Evolutionary conservation across 2,329 filamentous ascomycete species (phyloP).

Genomic region (Stemphylium beticola): DNA sequence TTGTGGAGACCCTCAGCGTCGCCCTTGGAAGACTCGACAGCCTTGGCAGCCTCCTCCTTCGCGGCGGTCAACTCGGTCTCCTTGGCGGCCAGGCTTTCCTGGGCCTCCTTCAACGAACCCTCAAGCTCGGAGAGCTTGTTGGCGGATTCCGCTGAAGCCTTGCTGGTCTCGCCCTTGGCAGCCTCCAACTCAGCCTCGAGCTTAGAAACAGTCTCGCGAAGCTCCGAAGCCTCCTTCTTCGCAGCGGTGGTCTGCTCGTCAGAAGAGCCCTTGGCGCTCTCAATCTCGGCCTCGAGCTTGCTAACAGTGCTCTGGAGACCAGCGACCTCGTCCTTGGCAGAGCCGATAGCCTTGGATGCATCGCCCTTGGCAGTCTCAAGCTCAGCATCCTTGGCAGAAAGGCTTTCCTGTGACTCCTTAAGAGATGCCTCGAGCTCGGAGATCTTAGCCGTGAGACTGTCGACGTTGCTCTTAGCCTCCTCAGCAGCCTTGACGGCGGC

Average conservation of each 20-base stretch:
- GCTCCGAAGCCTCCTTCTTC: constrained; percentile 20
- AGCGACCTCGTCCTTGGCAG: constrained; percentile 31
- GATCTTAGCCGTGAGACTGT: constrained; percentile 31
- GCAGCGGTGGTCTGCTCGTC: constrained; percentile 18
- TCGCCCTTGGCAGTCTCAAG: constrained; percentile 23
- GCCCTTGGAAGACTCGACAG: constrained; percentile 24
- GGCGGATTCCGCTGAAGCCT: constrained; percentile 26
- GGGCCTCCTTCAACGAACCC: constrained; percentile 23
- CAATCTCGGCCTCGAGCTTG: constrained; percentile 32
- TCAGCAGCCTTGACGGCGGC: constrained; percentile 32
- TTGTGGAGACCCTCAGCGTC: constrained; percentile 22
- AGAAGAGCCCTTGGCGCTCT: constrained; percentile 23
- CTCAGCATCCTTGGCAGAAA: constrained; percentile 32
- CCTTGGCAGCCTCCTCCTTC: constrained; percentile 27
- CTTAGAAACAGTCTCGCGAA: constrained; percentile 19
- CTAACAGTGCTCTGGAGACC: constrained; percentile 32
- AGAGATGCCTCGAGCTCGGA: constrained; percentile 35
- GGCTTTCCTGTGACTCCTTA: constrained; percentile 28
- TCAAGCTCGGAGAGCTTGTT: constrained; percentile 36
- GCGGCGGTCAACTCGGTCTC: constrained; percentile 30
- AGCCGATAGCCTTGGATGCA: constrained; percentile 19
- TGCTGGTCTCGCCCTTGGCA: constrained; percentile 21
- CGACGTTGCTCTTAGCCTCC: constrained; percentile 31
- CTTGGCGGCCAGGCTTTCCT: constrained; percentile 26
- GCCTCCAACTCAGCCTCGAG: constrained; percentile 24